Conservation (phyloP, 805 yeast genomes). For the Candida verbasci region DNA sequence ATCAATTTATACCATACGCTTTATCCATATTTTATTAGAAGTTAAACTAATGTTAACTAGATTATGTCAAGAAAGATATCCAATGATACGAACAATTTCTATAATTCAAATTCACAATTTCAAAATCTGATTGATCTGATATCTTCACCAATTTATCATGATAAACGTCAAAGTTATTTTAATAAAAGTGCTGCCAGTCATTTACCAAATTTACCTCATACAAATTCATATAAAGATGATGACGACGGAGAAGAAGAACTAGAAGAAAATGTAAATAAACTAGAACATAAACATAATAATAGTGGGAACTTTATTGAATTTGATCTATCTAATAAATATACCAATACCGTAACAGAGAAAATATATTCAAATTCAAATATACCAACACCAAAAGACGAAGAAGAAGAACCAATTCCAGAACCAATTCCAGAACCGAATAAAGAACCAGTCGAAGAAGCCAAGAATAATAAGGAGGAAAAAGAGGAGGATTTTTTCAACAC, state of each 20-base stretch:
- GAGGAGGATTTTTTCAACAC: slow-evolving; percentile 40
- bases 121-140: slow-evolving; percentile 4
- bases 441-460: neutral
- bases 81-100: slow-evolving; percentile 3
- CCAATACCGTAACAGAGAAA: slow-evolving; percentile 4
- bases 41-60: too few relatives aligned
- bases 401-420: too few relatives aligned
- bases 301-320: slow-evolving; percentile 7
- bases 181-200: slow-evolving; percentile 5
- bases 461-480: neutral
- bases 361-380: slow-evolving; percentile 4
- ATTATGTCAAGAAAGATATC: slow-evolving; percentile 6
- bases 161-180: slow-evolving; percentile 1
- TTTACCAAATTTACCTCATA: slow-evolving; percentile 9
- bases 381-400: neutral
- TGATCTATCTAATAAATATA: slow-evolving; percentile 5
- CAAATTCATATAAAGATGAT: slow-evolving; percentile 1
- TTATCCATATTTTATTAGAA: too few relatives aligned
- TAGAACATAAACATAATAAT: neutral
- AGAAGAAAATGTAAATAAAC: neutral
- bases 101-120: neutral
- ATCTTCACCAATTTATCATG: slow-evolving; percentile 1
- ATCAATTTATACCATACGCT: too few relatives aligned
- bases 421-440: too few relatives aligned
- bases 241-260: slow-evolving; percentile 1